Base-by-base conservation (phyloP, 495 filamentous ascomycete genomes). In the Cairneyella variabilis region DNA sequence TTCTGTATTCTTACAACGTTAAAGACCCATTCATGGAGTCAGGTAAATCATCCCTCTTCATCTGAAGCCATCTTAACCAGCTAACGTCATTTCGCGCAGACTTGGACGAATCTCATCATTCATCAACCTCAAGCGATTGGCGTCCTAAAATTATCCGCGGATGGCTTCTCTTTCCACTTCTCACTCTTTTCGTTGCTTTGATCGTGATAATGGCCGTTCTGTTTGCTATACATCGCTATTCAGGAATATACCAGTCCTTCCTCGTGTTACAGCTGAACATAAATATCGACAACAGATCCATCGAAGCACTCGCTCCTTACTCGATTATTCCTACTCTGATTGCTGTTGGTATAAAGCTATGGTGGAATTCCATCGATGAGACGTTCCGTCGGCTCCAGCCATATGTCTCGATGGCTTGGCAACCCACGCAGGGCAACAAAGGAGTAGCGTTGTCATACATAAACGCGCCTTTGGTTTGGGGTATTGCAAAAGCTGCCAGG, bases 341-440 rank as follows among this genome's bases (percentile, higher is more conserved):
- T 25, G 59, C 59, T 10, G 56, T 65, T 32, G 47, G 16, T 2
- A 49, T 70, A 48, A 67, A 64, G 17, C 42, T 73, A 1, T 73
- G 68, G 68, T 73, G 70, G 70, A 58, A 63, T 23, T 60, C 69
- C 3, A 59, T 71, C 5, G 70, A 71, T 17, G 60, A 65, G 0
- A 65, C 46, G 12, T 65, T 70, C 18, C 62, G 65, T 8, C 65
- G 61, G 12, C 46, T 70, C 1, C 66, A 69, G 26, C 69, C 69
- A 10, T 73, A 57, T 46, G 21, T 73, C 0, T 44, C 62, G 20
- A 63, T 73, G 60, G 50, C 68, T 1, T 44, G 48, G 42, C 56
- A 62, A 1, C 39, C 54, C 0, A 56, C 53, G 16, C 56, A 34
- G 4, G 49, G 45, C 5, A 55, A 56, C 3, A 37, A 50, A 41